Conservation (phyloP, 2,329 filamentous ascomycete species). For the Neofusicoccum cordaticola region DNA sequence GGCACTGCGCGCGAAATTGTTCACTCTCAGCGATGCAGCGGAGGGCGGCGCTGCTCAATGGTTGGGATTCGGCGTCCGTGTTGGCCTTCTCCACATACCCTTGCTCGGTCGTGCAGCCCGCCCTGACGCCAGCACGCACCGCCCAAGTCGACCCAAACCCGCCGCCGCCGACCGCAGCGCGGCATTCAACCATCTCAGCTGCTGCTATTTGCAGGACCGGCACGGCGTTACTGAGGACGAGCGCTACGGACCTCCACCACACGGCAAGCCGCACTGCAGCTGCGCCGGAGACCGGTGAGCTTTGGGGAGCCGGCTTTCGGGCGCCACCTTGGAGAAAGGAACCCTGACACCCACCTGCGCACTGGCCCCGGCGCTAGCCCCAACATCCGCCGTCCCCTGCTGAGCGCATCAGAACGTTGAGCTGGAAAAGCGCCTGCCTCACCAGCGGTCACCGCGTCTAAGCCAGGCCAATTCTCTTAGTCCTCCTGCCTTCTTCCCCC, state of each 20-base stretch:
- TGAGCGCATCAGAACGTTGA: slow-evolving; percentile 2
- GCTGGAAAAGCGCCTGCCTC: slow-evolving; percentile 1
- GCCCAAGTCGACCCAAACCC: background rate
- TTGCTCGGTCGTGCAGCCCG: no score
- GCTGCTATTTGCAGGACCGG: background rate
- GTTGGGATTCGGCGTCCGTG: background rate
- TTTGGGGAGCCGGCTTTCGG: background rate
- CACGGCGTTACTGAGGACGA: background rate
- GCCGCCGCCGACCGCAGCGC: background rate
- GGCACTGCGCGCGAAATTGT: slow-evolving; percentile 4
- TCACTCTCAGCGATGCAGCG: background rate
- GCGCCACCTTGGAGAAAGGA: no score
- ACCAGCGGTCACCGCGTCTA: background rate
- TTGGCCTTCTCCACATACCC: background rate
- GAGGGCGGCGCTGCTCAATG: background rate
- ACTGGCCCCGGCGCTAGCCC: background rate
- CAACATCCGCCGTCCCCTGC: slow-evolving; percentile 1
- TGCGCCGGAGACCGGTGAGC: background rate
- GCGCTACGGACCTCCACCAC: background rate
- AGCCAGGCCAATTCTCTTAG: slow-evolving; percentile 7
- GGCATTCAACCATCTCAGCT: background rate
- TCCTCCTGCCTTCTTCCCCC: slow-evolving; percentile 4
- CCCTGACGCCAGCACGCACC: background rate
- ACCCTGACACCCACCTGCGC: no score
- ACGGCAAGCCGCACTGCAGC: background rate